These are phyloP conservation scores for Mucor racemosus DNA, from an alignment of 371 early-diverging fungal genomes.

Conservation along the genomic window DNA sequence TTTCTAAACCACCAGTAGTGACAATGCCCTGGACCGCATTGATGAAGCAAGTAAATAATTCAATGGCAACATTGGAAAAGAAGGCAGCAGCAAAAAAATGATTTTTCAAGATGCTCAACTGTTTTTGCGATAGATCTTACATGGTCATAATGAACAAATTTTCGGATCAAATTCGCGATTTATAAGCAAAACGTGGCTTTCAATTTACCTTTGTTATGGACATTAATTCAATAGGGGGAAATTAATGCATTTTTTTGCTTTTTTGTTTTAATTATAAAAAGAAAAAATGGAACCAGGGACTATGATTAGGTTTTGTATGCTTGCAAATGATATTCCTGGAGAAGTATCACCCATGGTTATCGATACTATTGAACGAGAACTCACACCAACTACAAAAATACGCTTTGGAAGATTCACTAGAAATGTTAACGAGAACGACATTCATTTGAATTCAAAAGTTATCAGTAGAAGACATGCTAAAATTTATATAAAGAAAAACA, in stretches of 20 bases:
- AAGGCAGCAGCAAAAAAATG: background rate
- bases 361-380: background rate
- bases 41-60: background rate
- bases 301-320: background rate
- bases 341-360: background rate
- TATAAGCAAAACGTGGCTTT: no score
- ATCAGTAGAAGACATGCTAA: background rate
- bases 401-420: background rate
- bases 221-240: no score
- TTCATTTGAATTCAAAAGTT: background rate
- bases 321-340: background rate
- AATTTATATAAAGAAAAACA: background rate
- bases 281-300: background rate
- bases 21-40: slow-evolving; percentile 23
- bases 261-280: background rate
- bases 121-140: no score
- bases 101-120: no score
- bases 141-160: background rate
- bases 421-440: background rate
- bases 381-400: background rate
- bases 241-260: background rate
- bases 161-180: no score
- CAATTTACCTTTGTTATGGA: no score
- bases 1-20: slow-evolving; percentile 15
- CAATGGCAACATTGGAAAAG: slow-evolving; percentile 6